Percentiles rank a stretch among this genome's conserved stretches.
Evolutionary conservation across 1,284 basidiomycete genomes (phyloP).

Genomic region (Heliocybe sulcata): DNA sequence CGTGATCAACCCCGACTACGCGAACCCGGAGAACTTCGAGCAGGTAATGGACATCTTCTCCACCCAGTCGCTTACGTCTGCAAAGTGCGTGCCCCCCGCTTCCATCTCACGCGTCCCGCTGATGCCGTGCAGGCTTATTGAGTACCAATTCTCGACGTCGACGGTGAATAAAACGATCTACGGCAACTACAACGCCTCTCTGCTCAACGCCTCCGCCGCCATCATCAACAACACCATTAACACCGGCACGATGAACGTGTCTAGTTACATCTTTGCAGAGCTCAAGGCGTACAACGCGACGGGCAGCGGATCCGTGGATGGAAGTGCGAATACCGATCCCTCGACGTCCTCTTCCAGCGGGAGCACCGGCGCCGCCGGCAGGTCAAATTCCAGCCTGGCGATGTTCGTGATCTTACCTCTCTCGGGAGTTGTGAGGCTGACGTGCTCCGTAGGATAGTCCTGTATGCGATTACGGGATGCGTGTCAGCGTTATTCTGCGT

Average conservation of each 20-base stretch:
- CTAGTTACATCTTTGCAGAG: conserved; percentile 62
- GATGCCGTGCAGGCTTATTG: conserved; percentile 38
- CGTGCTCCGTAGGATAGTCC: conserved; percentile 55
- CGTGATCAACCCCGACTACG: conserved; percentile 67
- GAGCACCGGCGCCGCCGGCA: conserved; percentile 7
- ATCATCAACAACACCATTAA: conserved; percentile 44
- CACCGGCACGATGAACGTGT: conserved; percentile 29
- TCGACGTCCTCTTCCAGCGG: conserved; percentile 8
- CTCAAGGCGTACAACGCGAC: conserved; percentile 65
- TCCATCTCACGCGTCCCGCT: conserved; percentile 2
- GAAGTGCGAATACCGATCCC: conserved; percentile 12
- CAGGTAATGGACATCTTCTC: conserved; percentile 79
- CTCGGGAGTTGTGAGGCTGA: conserved; percentile 5
- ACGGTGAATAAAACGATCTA: conserved; percentile 45
- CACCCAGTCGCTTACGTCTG: conserved; percentile 39
- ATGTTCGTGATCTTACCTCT: conserved; percentile 40
- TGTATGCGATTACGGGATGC: conserved; percentile 83
- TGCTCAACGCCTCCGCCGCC: conserved; percentile 44
- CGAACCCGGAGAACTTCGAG: conserved; percentile 55
- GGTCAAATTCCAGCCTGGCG: conserved; percentile 58
- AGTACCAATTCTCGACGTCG: conserved; percentile 46
- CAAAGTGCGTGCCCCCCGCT: conserved; percentile 27
- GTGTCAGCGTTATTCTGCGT: conserved; percentile 77
- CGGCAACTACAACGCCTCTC: conserved; percentile 48
- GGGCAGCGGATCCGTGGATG: conserved; percentile 13